These are phyloP conservation scores for Phaeolepiota aurea DNA, from an alignment of 768 basidiomycete species.

Conservation along the genomic window DNA sequence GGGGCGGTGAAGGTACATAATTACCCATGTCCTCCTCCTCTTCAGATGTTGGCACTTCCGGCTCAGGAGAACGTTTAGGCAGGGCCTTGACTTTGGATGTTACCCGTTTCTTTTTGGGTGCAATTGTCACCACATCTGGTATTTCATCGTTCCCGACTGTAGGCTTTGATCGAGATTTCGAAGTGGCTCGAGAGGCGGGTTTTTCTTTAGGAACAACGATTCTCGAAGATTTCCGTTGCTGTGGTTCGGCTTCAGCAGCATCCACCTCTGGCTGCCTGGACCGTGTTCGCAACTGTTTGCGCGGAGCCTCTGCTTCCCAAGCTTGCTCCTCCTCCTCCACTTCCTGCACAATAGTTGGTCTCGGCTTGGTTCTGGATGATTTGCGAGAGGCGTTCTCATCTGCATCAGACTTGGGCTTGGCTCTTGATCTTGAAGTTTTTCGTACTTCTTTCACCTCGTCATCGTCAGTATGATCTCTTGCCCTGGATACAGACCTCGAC, in stretches of 20 bases:
- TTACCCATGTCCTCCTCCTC: constrained; percentile 12
- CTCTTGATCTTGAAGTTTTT: constrained; percentile 15
- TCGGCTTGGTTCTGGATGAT: constrained; percentile 11
- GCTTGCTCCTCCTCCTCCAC: constrained; percentile 9
- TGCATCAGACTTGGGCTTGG: constrained; percentile 10
- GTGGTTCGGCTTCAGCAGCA: constrained; percentile 7
- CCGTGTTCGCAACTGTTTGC: constrained; percentile 6
- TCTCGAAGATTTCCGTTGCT: constrained; percentile 3
- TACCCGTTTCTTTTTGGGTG: no score
- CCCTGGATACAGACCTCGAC: constrained; percentile 12
- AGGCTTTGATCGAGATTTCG: constrained; percentile 4
- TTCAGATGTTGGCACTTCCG: no score
- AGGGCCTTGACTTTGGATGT: no score
- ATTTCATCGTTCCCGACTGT: no score
- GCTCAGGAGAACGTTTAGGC: no score
- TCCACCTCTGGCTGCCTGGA: constrained; percentile 5
- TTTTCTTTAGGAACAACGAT: not conserved
- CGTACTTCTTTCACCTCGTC: constrained; percentile 6
- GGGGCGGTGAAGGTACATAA: no score
- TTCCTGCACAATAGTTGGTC: constrained; percentile 12
- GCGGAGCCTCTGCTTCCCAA: constrained; percentile 2
- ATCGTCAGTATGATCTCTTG: constrained; percentile 2
- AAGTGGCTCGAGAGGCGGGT: not conserved
- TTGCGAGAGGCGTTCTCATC: constrained; percentile 10
- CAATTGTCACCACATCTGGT: no score